Percentiles rank a stretch among this genome's conserved stretches.
These are phyloP conservation scores for Rhodotorula sp. DNA, from an alignment of 1,284 basidiomycete genomes.

Conservation along the genomic window DNA sequence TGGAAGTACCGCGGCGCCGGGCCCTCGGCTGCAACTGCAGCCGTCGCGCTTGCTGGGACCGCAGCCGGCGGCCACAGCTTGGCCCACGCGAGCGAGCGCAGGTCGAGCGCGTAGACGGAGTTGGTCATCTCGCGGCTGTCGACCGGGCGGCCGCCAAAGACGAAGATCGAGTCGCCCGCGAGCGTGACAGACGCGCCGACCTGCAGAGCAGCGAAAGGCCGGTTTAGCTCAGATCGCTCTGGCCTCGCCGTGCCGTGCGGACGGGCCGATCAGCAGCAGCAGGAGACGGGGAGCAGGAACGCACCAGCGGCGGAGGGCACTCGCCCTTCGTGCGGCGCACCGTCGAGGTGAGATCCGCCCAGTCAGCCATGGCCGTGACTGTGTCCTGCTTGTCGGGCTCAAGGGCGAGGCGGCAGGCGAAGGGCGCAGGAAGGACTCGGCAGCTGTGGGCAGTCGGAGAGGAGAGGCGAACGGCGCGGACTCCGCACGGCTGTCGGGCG, in stretches of 20 bases:
- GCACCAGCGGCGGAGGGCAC: conserved; percentile 80
- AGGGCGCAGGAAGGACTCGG: neutral
- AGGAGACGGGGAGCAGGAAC: neutral
- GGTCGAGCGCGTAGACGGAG: conserved; percentile 77
- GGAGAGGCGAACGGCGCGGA: neutral
- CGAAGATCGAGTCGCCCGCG: conserved; percentile 76
- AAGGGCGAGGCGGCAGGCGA: neutral
- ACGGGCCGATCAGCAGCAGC: neutral
- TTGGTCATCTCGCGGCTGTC: conserved; percentile 79
- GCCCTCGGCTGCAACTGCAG: neutral
- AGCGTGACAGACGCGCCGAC: conserved; percentile 67
- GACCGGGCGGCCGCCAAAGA: conserved; percentile 86
- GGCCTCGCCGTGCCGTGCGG: no score
- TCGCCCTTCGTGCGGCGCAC: conserved; percentile 78
- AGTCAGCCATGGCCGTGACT: conserved; percentile 59
- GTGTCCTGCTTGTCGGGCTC: neutral
- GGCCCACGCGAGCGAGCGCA: conserved; percentile 75
- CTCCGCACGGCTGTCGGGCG: no score
- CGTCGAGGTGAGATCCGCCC: conserved; percentile 83
- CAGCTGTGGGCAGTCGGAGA: no score
- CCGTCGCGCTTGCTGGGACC: neutral
- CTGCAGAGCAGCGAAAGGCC: neutral
- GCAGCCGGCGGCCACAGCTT: neutral
- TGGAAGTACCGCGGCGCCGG: conserved; percentile 68
- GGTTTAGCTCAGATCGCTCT: neutral